Base-by-base conservation (phyloP, 1,284 basidiomycete species). In the Fomitopsis palustris region DNA sequence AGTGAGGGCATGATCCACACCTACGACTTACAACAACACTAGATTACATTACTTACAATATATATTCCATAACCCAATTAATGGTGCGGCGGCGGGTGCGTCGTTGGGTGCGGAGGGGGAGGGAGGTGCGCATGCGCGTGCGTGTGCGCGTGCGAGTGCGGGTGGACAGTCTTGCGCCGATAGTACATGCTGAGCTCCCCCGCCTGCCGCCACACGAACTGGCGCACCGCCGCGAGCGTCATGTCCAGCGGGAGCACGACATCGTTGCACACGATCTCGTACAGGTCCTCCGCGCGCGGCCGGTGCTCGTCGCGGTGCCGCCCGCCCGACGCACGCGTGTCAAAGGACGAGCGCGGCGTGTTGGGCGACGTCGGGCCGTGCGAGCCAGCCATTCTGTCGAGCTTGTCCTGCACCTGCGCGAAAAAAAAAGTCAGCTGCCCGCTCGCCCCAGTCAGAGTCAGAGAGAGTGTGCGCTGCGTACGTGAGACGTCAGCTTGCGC, bases 261-360 rank as follows among this genome's bases (percentile, higher is more conserved):
- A 64, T 93, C 89, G 67, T 92, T 93, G 74, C 95, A 97, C 38
- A 96, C 72, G 45, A 98, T 86, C 75, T 98, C 95, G 70, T 95
- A 90, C 42, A 82, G 68, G 47, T 95, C 90, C 66, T 96, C 93
- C 1, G 90, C 84, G 19, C 72, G 72, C 3, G 66, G 61, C 27
- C 72, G 72, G n/a, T 57, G 43, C 12, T 63, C 65, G 31, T 61
- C 51, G 29, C 62, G 56, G 39, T 45, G 23, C 52, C 57, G 43
- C 29, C 45, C 4, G 56, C 55, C 7, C 67, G 67, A 4, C 62
- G 63, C 27, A 63, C 66, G 68, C 7, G 66, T 69, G 25, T 83
- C 82, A 29, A 79, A 63, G 2, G 82, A 83, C 3, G 78, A 76
- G n/a, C 80, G 75, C 3, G 77, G 73, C 0, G 83, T 82, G 9